These are phyloP conservation scores for Aspergillus tamarii DNA, from an alignment of 2,329 filamentous ascomycete genomes.

Conservation along the genomic window DNA sequence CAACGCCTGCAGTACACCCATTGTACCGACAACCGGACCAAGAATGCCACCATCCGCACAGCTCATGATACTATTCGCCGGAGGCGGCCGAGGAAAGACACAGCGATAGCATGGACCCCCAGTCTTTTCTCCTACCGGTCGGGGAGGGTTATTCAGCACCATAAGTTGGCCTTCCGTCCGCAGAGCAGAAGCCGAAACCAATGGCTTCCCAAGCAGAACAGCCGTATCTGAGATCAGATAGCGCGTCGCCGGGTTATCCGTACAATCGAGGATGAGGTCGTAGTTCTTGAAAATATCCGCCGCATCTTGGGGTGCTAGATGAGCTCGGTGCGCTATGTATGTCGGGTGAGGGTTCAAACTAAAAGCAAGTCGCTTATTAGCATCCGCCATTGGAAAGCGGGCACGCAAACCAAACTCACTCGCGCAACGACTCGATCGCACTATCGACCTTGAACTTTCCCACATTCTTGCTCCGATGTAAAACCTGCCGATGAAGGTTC, in stretches of 20 bases:
- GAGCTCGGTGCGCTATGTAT: constrained; percentile 65
- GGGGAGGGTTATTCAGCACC: constrained; percentile 79
- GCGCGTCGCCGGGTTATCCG: constrained; percentile 86
- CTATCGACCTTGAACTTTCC: constrained; percentile 82
- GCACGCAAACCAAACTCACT: constrained; percentile 44
- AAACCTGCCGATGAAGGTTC: constrained; percentile 90
- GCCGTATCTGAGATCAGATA: constrained; percentile 93
- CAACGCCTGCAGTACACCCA: constrained; percentile 90
- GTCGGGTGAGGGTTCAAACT: constrained; percentile 74
- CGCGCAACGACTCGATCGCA: constrained; percentile 62
- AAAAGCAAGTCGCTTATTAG: constrained; percentile 16
- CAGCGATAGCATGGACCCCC: constrained; percentile 92
- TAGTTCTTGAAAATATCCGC: constrained; percentile 68
- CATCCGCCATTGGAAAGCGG: background rate
- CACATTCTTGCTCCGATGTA: constrained; percentile 72
- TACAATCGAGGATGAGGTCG: constrained; percentile 90
- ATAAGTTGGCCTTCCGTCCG: constrained; percentile 88
- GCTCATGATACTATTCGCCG: constrained; percentile 76
- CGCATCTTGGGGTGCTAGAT: constrained; percentile 71
- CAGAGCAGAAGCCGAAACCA: constrained; percentile 88
- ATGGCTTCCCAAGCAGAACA: constrained; percentile 74
- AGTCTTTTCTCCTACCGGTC: constrained; percentile 56
- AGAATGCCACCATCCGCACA: constrained; percentile 93
- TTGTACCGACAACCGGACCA: constrained; percentile 87
- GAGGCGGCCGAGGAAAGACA: constrained; percentile 85